Conservation (phyloP, 2,329 filamentous ascomycete genomes). For the Fusarium sarcochroum region DNA sequence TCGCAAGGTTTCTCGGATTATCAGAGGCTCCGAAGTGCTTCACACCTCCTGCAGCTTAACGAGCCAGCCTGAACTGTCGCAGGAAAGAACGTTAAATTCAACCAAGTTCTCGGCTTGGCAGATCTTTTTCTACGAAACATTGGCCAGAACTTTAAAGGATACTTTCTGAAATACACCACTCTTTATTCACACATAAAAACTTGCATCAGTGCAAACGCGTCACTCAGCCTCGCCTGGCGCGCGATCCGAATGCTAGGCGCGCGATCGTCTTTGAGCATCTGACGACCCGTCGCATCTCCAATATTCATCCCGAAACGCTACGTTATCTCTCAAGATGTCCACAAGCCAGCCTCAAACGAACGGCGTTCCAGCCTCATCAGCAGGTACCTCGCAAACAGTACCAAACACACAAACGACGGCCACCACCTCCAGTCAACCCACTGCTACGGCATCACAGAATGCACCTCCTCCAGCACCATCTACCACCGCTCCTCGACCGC, state of each 20-base stretch:
- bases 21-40: conserved; percentile 26
- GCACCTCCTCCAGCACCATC: conserved; percentile 52
- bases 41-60: conserved; percentile 17
- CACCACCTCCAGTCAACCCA: conserved; percentile 47
- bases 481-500: conserved; percentile 71
- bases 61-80: conserved; percentile 6
- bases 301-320: background rate
- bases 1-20: conserved; percentile 40
- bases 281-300: conserved; percentile 6
- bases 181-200: background rate
- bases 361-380: conserved; percentile 61
- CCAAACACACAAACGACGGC: conserved; percentile 55
- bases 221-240: conserved; percentile 9
- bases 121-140: background rate
- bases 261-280: conserved; percentile 10
- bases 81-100: conserved; percentile 15
- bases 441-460: conserved; percentile 41
- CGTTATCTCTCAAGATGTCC: conserved; percentile 48
- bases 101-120: conserved; percentile 10
- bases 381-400: conserved; percentile 55
- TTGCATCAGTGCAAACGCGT: background rate
- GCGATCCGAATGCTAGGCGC: conserved; percentile 7
- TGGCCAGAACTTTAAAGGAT: background rate
- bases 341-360: conserved; percentile 66
- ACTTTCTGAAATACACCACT: background rate